Percentiles rank a stretch among this genome's conserved stretches.
These are phyloP conservation scores for Boletus reticulatus DNA, from an alignment of 768 basidiomycete genomes.

Conservation along the genomic window DNA sequence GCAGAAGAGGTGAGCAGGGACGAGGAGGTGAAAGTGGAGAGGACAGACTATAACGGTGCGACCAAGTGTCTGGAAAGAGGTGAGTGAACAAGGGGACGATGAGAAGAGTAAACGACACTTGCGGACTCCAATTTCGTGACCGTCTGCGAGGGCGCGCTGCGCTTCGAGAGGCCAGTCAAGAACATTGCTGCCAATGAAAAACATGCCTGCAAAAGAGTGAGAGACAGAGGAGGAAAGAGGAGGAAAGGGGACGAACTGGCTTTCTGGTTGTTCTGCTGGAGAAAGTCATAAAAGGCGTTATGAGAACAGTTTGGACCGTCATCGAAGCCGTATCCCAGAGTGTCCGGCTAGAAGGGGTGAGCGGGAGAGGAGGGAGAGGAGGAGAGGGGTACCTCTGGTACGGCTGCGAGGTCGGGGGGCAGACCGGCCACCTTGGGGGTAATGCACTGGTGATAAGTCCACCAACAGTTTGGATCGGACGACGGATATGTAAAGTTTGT, in stretches of 20 bases:
- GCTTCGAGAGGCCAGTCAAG: conserved; percentile 56
- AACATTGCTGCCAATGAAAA: conserved; percentile 59
- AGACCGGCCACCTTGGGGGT: conserved; percentile 47
- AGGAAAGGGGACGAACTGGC: conserved; percentile 36
- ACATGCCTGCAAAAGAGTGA: conserved; percentile 45
- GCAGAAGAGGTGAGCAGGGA: not conserved
- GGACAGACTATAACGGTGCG: conserved; percentile 45
- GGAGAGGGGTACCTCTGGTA: conserved; percentile 43
- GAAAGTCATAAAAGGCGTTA: conserved; percentile 58
- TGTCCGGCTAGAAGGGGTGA: conserved; percentile 37
- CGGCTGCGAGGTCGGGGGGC: conserved; percentile 40
- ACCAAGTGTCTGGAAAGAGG: conserved; percentile 28
- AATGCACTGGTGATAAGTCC: conserved; percentile 38
- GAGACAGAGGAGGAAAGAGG: not conserved
- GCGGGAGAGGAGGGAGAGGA: not conserved
- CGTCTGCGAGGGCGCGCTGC: conserved; percentile 50
- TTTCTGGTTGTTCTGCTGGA: conserved; percentile 52
- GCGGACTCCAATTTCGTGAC: conserved; percentile 63
- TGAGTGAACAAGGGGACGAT: not conserved
- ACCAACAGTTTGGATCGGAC: conserved; percentile 51
- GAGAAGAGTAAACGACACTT: conserved; percentile 27
- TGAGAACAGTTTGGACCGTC: conserved; percentile 67
- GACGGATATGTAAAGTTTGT: conserved; percentile 34
- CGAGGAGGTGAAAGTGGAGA: not conserved
- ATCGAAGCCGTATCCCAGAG: conserved; percentile 60